Evolutionary conservation across 192 early-diverging fungal species (phyloP).

Genomic region (Phlyctochytrium planicorne): DNA sequence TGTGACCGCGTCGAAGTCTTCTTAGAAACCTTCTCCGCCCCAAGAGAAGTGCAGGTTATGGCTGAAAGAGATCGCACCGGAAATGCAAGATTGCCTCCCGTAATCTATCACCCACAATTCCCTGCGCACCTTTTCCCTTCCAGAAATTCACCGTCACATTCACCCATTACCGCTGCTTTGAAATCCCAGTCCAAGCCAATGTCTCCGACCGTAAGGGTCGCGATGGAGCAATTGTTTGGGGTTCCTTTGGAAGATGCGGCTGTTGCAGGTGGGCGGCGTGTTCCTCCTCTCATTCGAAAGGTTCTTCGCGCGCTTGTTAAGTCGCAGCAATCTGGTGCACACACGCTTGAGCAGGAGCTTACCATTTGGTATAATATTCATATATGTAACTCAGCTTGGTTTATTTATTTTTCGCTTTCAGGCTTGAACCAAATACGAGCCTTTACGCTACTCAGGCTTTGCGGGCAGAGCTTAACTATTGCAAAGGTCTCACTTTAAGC

Average conservation of each 20-base stretch:
- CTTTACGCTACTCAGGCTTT: constrained; percentile 22
- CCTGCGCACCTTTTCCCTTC: background rate
- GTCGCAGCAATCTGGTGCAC: constrained; percentile 6
- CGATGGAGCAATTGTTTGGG: constrained; percentile 29
- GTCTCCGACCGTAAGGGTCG: background rate
- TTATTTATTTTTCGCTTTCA: background rate
- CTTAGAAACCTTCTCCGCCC: constrained; percentile 41
- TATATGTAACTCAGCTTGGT: background rate
- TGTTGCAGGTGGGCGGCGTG: constrained; percentile 2
- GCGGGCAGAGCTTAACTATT: constrained; percentile 27
- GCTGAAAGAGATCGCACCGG: constrained; percentile 42
- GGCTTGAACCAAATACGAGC: constrained; percentile 32
- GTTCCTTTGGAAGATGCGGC: constrained; percentile 34
- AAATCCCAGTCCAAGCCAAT: background rate
- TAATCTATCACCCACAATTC: constrained; percentile 20
- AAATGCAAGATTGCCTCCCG: constrained; percentile 29
- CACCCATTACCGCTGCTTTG: background rate
- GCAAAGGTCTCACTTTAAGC: constrained; percentile 6
- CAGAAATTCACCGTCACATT: background rate
- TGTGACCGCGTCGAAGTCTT: constrained; percentile 28
- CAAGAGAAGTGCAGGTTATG: constrained; percentile 39
- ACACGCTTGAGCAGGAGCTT: constrained; percentile 20
- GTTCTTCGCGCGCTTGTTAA: constrained; percentile 24
- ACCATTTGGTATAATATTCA: constrained; percentile 24
- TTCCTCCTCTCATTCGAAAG: constrained; percentile 36